Evolutionary conservation across 2,329 filamentous ascomycete species (phyloP).

Genomic region (Colletotrichum brevisporum): DNA sequence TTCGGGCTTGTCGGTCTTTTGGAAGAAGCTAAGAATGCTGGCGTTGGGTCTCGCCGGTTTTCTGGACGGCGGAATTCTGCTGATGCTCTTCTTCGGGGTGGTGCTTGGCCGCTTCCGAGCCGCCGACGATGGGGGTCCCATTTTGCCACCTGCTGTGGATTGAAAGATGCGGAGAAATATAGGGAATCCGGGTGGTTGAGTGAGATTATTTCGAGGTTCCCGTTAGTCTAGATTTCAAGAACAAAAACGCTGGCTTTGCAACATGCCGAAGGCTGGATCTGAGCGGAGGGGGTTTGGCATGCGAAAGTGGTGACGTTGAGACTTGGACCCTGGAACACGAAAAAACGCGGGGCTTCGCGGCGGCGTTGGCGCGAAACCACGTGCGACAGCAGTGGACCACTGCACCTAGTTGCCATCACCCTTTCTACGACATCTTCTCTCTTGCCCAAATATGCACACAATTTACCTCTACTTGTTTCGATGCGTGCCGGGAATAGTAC

Average conservation of each 20-base stretch:
- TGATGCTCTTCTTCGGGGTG: slow-evolving; percentile 38
- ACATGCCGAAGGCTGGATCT: not conserved
- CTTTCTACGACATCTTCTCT: too few species aligned
- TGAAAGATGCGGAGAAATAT: not conserved
- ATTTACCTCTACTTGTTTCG: too few species aligned
- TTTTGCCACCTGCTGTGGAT: slow-evolving; percentile 6
- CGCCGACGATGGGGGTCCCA: slow-evolving; percentile 38
- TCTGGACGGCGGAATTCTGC: slow-evolving; percentile 43
- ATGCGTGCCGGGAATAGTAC: too few species aligned
- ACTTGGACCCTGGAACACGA: not conserved
- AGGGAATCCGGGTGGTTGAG: not conserved
- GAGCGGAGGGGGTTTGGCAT: slow-evolving; percentile 2
- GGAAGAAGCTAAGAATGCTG: slow-evolving; percentile 82
- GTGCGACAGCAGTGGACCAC: not conserved
- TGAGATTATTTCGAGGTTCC: too few species aligned
- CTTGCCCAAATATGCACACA: too few species aligned
- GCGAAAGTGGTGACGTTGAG: slow-evolving; percentile 22
- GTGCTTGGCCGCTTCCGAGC: slow-evolving; percentile 35
- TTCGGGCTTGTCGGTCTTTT: slow-evolving; percentile 74
- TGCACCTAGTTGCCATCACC: too few species aligned
- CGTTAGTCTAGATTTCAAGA: not conserved
- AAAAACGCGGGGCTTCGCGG: slow-evolving; percentile 20
- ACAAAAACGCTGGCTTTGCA: not conserved
- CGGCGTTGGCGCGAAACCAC: slow-evolving; percentile 27
- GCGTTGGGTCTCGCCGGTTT: slow-evolving; percentile 65